Conservation (phyloP, 108 stramenopile species). For the Nitzschia sp. region DNA sequence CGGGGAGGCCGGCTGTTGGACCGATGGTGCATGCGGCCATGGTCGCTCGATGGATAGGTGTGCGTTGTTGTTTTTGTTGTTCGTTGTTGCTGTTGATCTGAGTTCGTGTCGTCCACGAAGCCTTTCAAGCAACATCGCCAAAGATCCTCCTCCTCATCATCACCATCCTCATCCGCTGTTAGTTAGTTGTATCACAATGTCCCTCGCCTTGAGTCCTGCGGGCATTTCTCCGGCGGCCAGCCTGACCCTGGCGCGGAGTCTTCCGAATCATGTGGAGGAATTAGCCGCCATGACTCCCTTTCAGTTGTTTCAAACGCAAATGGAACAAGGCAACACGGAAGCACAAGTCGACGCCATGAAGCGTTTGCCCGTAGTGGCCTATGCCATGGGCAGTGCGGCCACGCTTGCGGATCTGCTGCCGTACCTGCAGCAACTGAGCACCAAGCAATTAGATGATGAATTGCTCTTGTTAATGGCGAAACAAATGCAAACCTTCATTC, state of each 20-base stretch:
- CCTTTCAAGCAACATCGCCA: too few relatives aligned
- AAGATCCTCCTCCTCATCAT: too few relatives aligned
- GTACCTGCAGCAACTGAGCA: slow-evolving; percentile 58
- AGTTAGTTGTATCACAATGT: too few relatives aligned
- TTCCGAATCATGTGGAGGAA: slow-evolving; percentile 53
- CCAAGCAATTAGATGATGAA: slow-evolving; percentile 71
- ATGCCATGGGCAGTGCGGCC: slow-evolving; percentile 69
- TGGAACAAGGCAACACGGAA: slow-evolving; percentile 66
- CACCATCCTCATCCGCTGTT: too few relatives aligned
- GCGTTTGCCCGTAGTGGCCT: slow-evolving; percentile 77
- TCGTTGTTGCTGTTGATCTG: too few relatives aligned
- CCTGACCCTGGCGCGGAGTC: slow-evolving; percentile 73
- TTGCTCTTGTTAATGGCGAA: slow-evolving; percentile 73
- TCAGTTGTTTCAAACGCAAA: slow-evolving; percentile 74
- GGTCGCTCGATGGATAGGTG: too few relatives aligned
- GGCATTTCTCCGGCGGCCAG: slow-evolving; percentile 58
- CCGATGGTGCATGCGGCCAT: too few relatives aligned
- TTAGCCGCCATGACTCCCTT: slow-evolving; percentile 64
- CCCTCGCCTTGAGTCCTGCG: slow-evolving; percentile 28
- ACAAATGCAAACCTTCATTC: slow-evolving; percentile 73
- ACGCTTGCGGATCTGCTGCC: slow-evolving; percentile 61
- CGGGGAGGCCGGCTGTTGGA: too few relatives aligned
- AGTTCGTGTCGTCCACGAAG: too few relatives aligned
- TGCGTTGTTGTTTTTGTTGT: too few relatives aligned
- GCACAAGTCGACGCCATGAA: slow-evolving; percentile 89